These are phyloP conservation scores for Exophiala phaeomuriformis DNA, from an alignment of 2,329 filamentous ascomycete species.

Conservation along the genomic window DNA sequence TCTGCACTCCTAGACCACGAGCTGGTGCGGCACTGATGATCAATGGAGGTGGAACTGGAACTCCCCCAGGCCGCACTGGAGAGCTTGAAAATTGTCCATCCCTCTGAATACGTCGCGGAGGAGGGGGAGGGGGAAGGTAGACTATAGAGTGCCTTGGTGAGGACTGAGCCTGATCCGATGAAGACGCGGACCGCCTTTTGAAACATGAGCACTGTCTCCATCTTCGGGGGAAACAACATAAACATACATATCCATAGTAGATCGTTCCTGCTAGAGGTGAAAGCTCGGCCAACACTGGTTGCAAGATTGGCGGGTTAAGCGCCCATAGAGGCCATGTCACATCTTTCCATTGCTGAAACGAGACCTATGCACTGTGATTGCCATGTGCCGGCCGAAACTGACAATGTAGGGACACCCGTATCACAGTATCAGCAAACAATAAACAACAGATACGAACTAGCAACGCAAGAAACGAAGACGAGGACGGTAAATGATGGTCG, in stretches of 20 bases:
- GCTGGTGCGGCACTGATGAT: constrained; percentile 35
- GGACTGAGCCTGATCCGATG: constrained; percentile 14
- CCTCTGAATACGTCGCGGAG: constrained; percentile 27
- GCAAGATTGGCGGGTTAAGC: constrained; percentile 22
- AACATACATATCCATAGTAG: constrained; percentile 19
- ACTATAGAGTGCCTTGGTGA: constrained; percentile 15
- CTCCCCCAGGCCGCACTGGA: constrained; percentile 38
- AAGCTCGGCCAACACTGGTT: constrained; percentile 2
- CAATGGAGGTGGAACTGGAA: constrained; percentile 37
- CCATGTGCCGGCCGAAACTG: constrained; percentile 1
- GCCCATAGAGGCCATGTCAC: constrained; percentile 19
- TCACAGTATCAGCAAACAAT: constrained; percentile 1
- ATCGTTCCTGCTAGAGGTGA: constrained; percentile 3
- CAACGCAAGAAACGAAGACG: background rate
- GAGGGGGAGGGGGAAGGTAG: constrained; percentile 24
- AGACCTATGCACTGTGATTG: constrained; percentile 3
- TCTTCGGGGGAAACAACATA: background rate
- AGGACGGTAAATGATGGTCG: constrained; percentile 3
- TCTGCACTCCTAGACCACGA: constrained; percentile 28
- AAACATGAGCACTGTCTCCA: constrained; percentile 12
- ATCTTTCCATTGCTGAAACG: constrained; percentile 4
- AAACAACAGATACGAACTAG: background rate
- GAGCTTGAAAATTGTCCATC: constrained; percentile 31
- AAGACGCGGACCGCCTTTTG: constrained; percentile 17
- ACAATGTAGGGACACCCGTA: background rate